Base-by-base conservation (phyloP, 768 basidiomycete genomes). In the Amanita pseudoporphyria region DNA sequence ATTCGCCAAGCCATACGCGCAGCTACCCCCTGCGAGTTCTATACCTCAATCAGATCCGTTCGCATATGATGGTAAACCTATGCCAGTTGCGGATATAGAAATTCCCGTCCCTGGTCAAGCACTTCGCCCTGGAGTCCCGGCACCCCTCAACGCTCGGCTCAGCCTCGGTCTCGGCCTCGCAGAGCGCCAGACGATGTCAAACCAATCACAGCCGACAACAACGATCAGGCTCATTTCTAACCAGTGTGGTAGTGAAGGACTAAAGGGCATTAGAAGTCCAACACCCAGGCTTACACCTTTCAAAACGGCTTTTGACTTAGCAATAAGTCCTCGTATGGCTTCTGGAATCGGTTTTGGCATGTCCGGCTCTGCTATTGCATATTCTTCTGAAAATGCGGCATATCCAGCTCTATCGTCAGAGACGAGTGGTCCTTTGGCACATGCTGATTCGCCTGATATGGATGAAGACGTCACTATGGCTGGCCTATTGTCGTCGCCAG, bases 201-300 rank as follows among this genome's bases (percentile, higher is more conserved):
- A 64, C 30, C 54, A 63, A 50, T 52, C 62, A 14, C 72, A 71
- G 30, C 68, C 73, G 1, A 75, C 73, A 6, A 78, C 76, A 9
- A 78, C 77, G 5, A 74, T 78, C 38, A 64, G 77, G 28, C 67
- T 78, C 26, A 71, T 77, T 35, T 68, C 73, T 14, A 67, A 64
- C 18, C 46, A 47, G 3, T 13, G 16, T n/a, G 14, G 21, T n/a
- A 24, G 16, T 22, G 9, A 36, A 16, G 24, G 3, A 22, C 21
- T 5, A 18, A 14, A 39, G 28, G 30, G 36, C 19, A 14, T 10
- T 12, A 39, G 53, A 14, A 52, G 54, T 44, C 58, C 63, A 28
- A 86, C 86, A 0, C 87, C 87, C 0, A 76, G 73, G 46, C 72
- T 90, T 3, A 71, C 76, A 54, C 79, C 85, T 0, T 80, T 82